Conservation (phyloP, 2,329 filamentous ascomycete genomes). For the Pseudogymnoascus sp. region DNA sequence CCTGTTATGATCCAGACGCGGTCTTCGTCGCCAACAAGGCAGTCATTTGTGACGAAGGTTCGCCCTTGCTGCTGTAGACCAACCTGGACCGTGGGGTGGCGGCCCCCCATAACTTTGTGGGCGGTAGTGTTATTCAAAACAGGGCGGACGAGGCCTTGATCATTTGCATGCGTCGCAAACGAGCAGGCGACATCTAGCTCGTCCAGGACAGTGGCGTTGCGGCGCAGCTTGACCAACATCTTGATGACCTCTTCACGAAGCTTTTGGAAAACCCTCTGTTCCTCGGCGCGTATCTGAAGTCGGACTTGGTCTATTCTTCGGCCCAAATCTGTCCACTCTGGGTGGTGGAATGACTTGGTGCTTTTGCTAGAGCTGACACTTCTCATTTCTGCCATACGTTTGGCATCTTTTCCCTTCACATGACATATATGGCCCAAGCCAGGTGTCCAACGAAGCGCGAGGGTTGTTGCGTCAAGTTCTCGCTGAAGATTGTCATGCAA, state of each 20-base stretch:
- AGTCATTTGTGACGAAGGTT: conserved; percentile 80
- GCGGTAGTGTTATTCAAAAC: conserved; percentile 56
- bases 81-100: conserved; percentile 87
- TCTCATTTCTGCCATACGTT: conserved; percentile 32
- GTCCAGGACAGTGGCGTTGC: conserved; percentile 86
- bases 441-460: conserved; percentile 81
- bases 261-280: conserved; percentile 69
- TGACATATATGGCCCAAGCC: conserved; percentile 86
- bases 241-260: conserved; percentile 71
- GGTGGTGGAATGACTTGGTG: conserved; percentile 76
- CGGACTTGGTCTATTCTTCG: conserved; percentile 71
- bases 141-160: conserved; percentile 69
- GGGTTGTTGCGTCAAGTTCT: conserved; percentile 53
- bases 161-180: conserved; percentile 71
- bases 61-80: conserved; percentile 74
- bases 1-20: conserved; percentile 64
- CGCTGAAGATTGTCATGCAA: conserved; percentile 58
- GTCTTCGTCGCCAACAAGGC: conserved; percentile 65
- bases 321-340: conserved; percentile 79
- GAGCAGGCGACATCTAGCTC: conserved; percentile 87
- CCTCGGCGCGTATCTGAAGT: conserved; percentile 73
- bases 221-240: conserved; percentile 78
- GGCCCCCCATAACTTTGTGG: conserved; percentile 76
- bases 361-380: conserved; percentile 73
- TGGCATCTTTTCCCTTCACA: conserved; percentile 71